Conservation (phyloP, 768 basidiomycete species). For the Phallus indusiatus region DNA sequence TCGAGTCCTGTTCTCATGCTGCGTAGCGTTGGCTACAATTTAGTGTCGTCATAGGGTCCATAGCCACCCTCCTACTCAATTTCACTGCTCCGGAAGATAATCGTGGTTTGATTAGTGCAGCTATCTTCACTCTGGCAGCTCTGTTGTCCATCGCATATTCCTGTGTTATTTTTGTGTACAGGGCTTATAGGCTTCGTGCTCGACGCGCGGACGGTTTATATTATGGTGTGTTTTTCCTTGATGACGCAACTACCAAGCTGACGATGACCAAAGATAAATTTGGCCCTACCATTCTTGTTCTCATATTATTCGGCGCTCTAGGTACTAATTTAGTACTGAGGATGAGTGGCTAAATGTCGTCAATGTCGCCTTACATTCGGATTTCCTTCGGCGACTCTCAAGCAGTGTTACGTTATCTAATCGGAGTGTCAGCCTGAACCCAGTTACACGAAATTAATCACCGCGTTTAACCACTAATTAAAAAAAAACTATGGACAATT, state of each 20-base stretch:
- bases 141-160: conserved; percentile 84
- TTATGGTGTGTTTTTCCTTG: conserved; percentile 28
- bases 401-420: too few relatives aligned
- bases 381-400: too few relatives aligned
- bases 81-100: conserved; percentile 67
- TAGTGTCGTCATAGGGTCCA: conserved; percentile 78
- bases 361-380: too few relatives aligned
- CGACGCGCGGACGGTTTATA: conserved; percentile 74
- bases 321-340: conserved; percentile 68
- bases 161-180: conserved; percentile 69
- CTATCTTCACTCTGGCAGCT: conserved; percentile 83
- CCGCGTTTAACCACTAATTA: too few relatives aligned
- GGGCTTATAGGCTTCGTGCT: conserved; percentile 57
- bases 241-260: not conserved
- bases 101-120: conserved; percentile 76
- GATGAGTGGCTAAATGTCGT: not conserved
- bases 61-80: conserved; percentile 85
- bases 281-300: conserved; percentile 69
- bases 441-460: too few relatives aligned
- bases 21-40: conserved; percentile 82
- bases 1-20: not conserved
- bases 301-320: conserved; percentile 59
- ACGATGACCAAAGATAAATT: conserved; percentile 49
- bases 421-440: too few relatives aligned
- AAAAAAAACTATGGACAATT: too few relatives aligned